phyloP scores from a whole-genome alignment of 1,284 basidiomycete genomes.

The Cutaneotrichosporon sp. region DNA sequence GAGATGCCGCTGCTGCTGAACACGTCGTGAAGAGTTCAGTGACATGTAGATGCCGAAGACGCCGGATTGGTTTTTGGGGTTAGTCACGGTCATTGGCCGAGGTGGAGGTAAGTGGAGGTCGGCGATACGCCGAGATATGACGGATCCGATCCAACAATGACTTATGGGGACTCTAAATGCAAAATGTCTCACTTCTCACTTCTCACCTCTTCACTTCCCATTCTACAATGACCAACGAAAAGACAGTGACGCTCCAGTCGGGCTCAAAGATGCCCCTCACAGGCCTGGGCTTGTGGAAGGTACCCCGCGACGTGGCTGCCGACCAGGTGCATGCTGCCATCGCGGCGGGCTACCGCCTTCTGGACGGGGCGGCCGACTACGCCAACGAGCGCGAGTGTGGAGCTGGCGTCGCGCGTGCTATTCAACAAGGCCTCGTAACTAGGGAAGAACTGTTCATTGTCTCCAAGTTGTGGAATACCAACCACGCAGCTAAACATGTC shows the following conservation, averaged over 20 bases:
- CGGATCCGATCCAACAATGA: neutral
- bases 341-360: constrained; percentile 55
- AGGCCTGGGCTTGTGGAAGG: constrained; percentile 36
- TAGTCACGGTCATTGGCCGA: neutral
- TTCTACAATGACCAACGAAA: neutral
- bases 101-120: neutral
- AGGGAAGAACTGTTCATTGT: constrained; percentile 61
- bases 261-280: constrained; percentile 22
- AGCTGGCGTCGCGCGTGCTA: constrained; percentile 61
- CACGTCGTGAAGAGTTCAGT: too few relatives aligned
- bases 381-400: constrained; percentile 62
- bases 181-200: neutral
- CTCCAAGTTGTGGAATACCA: constrained; percentile 74
- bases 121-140: neutral
- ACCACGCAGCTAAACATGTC: constrained; percentile 22
- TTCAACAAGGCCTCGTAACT: constrained; percentile 58
- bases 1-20: too few relatives aligned
- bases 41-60: constrained; percentile 4
- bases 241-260: constrained; percentile 11
- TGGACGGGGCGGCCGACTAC: constrained; percentile 54
- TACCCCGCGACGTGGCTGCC: constrained; percentile 26
- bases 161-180: neutral
- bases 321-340: constrained; percentile 54
- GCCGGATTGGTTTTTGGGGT: neutral
- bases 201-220: neutral